Conservation (phyloP, 352 stramenopile species). For the Plasmopara viticola region DNA sequence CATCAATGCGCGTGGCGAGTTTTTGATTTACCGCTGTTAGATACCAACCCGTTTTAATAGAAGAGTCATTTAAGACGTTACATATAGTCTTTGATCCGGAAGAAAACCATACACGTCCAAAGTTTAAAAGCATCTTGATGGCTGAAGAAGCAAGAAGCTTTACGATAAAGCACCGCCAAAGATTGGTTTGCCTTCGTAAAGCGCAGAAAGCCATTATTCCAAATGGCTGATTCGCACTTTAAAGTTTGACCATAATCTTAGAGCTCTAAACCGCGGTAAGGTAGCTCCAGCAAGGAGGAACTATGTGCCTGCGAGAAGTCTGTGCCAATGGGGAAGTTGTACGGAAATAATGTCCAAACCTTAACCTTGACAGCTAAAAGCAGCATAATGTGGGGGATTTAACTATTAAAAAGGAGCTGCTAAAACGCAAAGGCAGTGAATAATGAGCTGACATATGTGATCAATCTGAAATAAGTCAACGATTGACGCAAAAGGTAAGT, state of each 20-base stretch:
- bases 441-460: no score
- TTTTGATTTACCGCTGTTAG: not conserved
- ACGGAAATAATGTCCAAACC: no score
- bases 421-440: no score
- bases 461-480: no score
- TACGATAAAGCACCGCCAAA: not conserved
- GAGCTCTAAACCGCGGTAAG: slow-evolving; percentile 1
- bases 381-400: no score
- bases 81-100: not conserved
- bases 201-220: slow-evolving; percentile 5
- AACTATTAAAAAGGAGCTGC: no score
- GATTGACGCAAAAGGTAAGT: no score
- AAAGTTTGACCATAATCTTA: slow-evolving; percentile 7
- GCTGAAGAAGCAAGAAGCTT: not conserved
- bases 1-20: not conserved
- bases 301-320: not conserved
- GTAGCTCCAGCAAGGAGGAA: not conserved
- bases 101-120: not conserved
- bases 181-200: not conserved
- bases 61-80: not conserved
- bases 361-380: no score
- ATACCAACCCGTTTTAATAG: not conserved
- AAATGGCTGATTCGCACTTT: slow-evolving; percentile 4
- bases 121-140: not conserved
- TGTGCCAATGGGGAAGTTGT: no score